Evolutionary conservation across 768 basidiomycete species (phyloP), one percentile per base, ranked within the genome.

Genomic region (Strobilomyces echinocephalus): DNA sequence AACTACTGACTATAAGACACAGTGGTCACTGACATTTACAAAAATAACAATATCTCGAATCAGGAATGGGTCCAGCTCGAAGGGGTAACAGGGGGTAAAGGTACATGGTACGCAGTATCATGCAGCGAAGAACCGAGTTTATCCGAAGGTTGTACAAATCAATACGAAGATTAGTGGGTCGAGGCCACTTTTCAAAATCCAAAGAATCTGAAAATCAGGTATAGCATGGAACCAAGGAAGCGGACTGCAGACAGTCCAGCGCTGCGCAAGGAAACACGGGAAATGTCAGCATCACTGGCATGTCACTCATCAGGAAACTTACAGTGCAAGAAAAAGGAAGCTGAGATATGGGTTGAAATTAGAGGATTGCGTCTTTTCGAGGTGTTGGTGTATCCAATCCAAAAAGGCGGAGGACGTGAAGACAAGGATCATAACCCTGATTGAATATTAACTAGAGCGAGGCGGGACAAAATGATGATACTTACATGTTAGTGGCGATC

Each of bases 261-360:
- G 56, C 87, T 89, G 61, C 24, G 36, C 8, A 38, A 55, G 30
- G 41, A 38, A 26, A 10, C 35, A 31, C 14, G 34, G 46, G 26
- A 5, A 36, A 9, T 11, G 36, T 65, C 40, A 67, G 52, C 26
- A 28, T 21, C 28, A 5, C 33, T 30, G 2, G 20, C 24, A 10
- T 24, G 16, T 7, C 14, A 47, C 31, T 24, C 4, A 34, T 39
- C 31, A 16, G 9, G 15, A 41, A n/a, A 66, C 77, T 64, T 57
- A 78, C 77, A 84, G 75, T 10, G 78, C 74, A 58, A 73, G 83
- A 78, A 95, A 94, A 50, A 94, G 78, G 75, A 91, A 87, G 28
- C 80, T 82, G 46, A 91, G 78, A 70, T 94, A 95, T n/a, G 92
- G 91, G 64, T 95, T 95, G 75, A 94, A 93, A 21, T 77, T 76